These are phyloP conservation scores for Coriolopsis trogii DNA, from an alignment of 1,284 basidiomycete genomes.

Conservation along the genomic window DNA sequence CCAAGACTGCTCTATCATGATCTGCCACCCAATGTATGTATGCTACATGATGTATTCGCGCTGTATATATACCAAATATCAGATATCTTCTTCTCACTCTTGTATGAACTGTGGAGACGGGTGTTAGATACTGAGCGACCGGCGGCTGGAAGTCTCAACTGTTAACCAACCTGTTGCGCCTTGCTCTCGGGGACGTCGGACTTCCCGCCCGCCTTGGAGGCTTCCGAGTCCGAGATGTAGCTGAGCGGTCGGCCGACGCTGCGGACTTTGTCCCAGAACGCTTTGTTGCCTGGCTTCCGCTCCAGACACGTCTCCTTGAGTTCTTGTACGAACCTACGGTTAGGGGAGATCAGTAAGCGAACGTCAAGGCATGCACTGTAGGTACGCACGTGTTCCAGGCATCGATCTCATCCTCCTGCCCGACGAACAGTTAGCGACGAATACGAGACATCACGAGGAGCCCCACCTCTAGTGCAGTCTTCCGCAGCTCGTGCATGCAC, in stretches of 20 bases:
- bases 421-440: neutral
- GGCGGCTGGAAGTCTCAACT: neutral
- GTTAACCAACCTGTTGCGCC: conserved; percentile 17
- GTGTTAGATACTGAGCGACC: neutral
- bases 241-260: conserved; percentile 54
- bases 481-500: conserved; percentile 70
- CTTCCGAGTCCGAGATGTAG: conserved; percentile 67
- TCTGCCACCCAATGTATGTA: too few relatives aligned
- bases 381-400: conserved; percentile 71
- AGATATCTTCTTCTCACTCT: too few relatives aligned
- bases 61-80: too few relatives aligned
- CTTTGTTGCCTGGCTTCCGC: conserved; percentile 56
- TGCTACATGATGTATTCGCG: too few relatives aligned
- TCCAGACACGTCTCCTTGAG: conserved; percentile 56
- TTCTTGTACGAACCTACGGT: conserved; percentile 56
- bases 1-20: too few relatives aligned
- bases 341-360: neutral
- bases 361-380: neutral
- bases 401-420: conserved; percentile 78
- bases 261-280: conserved; percentile 65
- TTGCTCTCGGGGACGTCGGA: conserved; percentile 53
- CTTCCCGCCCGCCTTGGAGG: conserved; percentile 53
- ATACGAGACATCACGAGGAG: neutral
- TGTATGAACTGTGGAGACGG: neutral
- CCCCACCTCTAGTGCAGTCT: conserved; percentile 63